phyloP scores from a whole-genome alignment of 148 eudicot species.

The Oxyria digyna region DNA sequence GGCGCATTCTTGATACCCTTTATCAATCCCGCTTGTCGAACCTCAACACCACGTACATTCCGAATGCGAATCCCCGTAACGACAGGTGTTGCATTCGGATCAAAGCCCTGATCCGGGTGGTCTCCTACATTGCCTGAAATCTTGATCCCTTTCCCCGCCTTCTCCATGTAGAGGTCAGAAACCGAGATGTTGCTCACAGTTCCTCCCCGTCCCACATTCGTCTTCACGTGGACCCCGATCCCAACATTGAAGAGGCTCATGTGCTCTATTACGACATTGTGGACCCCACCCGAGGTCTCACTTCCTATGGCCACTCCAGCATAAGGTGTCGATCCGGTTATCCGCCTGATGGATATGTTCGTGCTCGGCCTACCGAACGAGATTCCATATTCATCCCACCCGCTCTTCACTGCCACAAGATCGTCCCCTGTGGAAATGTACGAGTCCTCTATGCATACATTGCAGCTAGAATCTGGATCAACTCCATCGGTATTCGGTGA shows the following conservation, averaged over 20 bases:
- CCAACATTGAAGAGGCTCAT: constrained; percentile 58
- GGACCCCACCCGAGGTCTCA: constrained; percentile 81
- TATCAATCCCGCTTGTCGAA: constrained; percentile 56
- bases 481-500: constrained; percentile 97
- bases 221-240: constrained; percentile 71
- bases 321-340: constrained; percentile 79
- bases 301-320: constrained; percentile 90
- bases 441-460: constrained; percentile 89
- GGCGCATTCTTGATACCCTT: constrained; percentile 65
- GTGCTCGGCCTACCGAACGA: constrained; percentile 61
- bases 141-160: constrained; percentile 63
- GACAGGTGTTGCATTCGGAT: constrained; percentile 58
- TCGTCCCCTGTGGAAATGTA: constrained; percentile 90
- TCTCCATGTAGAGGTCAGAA: constrained; percentile 51
- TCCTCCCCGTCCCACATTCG: constrained; percentile 83
- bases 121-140: constrained; percentile 87
- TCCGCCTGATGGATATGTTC: constrained; percentile 57
- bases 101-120: constrained; percentile 60
- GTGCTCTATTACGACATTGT: constrained; percentile 56
- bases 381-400: constrained; percentile 95
- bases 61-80: constrained; percentile 46
- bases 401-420: constrained; percentile 80
- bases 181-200: constrained; percentile 53
- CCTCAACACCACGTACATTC: constrained; percentile 44
- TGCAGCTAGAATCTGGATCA: constrained; percentile 94